phyloP scores from a whole-genome alignment of 306 rosid species.

The Styphnolobium japonicum region DNA sequence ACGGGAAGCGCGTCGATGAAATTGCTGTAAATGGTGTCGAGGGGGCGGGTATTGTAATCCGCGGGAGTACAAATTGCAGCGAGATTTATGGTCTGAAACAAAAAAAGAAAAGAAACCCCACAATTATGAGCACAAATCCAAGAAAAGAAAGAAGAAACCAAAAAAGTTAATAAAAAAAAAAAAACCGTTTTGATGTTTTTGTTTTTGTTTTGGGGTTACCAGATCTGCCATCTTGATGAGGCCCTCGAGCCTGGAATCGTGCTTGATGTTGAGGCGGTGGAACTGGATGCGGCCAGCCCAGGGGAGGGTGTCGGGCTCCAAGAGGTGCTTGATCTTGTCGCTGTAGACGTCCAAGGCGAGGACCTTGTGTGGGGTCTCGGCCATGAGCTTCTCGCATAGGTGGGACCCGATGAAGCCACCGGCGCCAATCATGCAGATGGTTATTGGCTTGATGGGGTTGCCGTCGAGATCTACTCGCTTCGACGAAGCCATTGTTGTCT shows the following conservation, averaged over 20 bases:
- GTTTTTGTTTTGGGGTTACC: conserved; percentile 53
- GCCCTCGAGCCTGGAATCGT: conserved; percentile 90
- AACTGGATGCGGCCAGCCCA: conserved; percentile 86
- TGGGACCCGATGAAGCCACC: conserved; percentile 99
- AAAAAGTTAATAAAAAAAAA: too few species aligned
- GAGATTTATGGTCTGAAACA: conserved; percentile 73
- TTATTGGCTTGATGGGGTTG: conserved; percentile 63
- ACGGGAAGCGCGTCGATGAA: conserved; percentile 99
- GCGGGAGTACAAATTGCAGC: conserved; percentile 99
- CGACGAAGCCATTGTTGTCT: conserved; percentile 49
- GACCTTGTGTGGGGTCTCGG: conserved; percentile 78
- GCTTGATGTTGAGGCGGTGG: conserved; percentile 94
- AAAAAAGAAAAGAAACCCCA: neutral
- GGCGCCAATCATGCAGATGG: conserved; percentile 98
- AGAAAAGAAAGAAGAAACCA: too few species aligned
- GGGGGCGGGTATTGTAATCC: conserved; percentile 94
- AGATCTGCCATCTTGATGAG: conserved; percentile 97
- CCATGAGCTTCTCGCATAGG: conserved; percentile 88
- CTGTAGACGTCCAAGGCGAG: conserved; percentile 84
- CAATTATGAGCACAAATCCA: neutral
- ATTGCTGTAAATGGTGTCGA: conserved; percentile 95
- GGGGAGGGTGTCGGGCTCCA: conserved; percentile 67
- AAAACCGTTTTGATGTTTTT: too few species aligned
- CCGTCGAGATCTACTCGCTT: conserved; percentile 85
- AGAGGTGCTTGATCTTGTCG: conserved; percentile 91